Conservation (phyloP, 2,329 filamentous ascomycete species). For the Ceratocystis variospora region DNA sequence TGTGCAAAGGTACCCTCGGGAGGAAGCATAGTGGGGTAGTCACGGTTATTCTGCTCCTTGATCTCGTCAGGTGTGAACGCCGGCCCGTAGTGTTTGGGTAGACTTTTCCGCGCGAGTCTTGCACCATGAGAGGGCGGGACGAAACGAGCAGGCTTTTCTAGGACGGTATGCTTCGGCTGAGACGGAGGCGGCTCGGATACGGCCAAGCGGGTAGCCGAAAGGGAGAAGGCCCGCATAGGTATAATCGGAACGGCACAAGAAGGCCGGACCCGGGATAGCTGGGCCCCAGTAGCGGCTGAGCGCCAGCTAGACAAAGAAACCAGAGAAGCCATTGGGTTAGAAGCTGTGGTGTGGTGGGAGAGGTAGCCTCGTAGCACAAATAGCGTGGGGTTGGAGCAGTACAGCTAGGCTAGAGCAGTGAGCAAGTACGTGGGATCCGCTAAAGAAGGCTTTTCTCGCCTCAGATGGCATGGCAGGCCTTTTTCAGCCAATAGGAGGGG, state of each 20-base stretch:
- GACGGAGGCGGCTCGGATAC: slow-evolving; percentile 15
- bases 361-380: background rate
- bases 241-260: background rate
- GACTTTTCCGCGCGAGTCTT: slow-evolving; percentile 44
- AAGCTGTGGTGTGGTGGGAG: background rate
- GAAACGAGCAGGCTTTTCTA: slow-evolving; percentile 81
- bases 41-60: slow-evolving; percentile 49
- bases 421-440: background rate
- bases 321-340: background rate
- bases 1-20: slow-evolving; percentile 68
- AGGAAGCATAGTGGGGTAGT: slow-evolving; percentile 84
- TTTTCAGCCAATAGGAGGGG: background rate
- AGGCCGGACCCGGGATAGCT: background rate
- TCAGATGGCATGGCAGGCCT: background rate
- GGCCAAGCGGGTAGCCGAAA: background rate
- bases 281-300: background rate
- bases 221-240: background rate
- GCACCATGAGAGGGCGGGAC: slow-evolving; percentile 81
- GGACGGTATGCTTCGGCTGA: slow-evolving; percentile 47
- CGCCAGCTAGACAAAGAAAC: slow-evolving; percentile 1
- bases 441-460: background rate
- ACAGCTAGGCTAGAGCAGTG: background rate
- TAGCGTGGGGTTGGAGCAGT: background rate
- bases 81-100: slow-evolving; percentile 61
- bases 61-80: slow-evolving; percentile 51